Evolutionary conservation across 2,329 filamentous ascomycete genomes (phyloP).

Genomic region (Penicillium sp.): DNA sequence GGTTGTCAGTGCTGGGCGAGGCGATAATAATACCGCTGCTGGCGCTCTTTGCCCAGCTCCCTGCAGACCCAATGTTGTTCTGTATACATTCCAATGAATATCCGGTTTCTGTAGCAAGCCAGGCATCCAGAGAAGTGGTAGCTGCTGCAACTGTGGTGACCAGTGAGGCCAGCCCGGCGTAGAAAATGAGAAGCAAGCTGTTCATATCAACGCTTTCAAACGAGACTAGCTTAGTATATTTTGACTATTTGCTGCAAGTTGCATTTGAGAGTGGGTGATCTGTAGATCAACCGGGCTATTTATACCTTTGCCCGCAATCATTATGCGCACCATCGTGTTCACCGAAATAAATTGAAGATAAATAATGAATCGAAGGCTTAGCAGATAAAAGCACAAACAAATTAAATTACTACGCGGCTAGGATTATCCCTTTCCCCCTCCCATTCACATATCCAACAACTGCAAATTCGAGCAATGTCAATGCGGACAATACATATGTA

Average conservation of each 20-base stretch:
- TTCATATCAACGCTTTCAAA: not conserved
- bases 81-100: constrained; percentile 51
- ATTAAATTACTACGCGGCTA: no score
- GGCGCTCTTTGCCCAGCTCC: constrained; percentile 47
- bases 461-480: no score
- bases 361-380: no score
- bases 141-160: constrained; percentile 11
- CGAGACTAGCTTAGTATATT: no score
- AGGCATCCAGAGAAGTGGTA: constrained; percentile 19
- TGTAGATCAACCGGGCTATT: not conserved
- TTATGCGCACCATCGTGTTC: not conserved
- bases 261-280: not conserved
- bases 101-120: constrained; percentile 41
- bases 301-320: not conserved
- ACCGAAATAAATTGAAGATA: not conserved
- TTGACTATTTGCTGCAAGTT: no score
- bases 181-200: not conserved
- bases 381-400: no score
- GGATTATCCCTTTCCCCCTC: no score
- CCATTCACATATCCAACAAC: no score
- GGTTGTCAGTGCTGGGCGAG: constrained; percentile 51
- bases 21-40: constrained; percentile 52
- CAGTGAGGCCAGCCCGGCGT: not conserved
- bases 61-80: constrained; percentile 53
- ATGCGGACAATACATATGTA: no score